These are phyloP conservation scores for Cyclocybe aegerita DNA, from an alignment of 768 basidiomycete genomes.

Conservation along the genomic window DNA sequence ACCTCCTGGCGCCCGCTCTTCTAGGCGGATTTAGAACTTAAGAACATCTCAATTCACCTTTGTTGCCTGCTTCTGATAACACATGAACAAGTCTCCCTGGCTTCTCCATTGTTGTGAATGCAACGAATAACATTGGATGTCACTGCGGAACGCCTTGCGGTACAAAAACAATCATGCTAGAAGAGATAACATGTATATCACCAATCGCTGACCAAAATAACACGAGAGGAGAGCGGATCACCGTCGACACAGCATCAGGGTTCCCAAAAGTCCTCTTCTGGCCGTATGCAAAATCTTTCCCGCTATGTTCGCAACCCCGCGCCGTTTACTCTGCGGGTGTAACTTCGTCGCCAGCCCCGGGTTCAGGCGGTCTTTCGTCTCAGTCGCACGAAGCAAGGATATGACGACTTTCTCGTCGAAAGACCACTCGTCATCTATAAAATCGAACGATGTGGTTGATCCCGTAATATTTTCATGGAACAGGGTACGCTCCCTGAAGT, in stretches of 20 bases:
- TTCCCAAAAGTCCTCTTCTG: neutral
- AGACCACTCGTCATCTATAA: constrained; percentile 8
- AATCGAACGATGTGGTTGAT: neutral
- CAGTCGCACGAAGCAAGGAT: constrained; percentile 18
- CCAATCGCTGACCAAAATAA: neutral
- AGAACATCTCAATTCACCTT: too few relatives aligned
- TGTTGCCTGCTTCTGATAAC: too few relatives aligned
- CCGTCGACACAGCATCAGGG: neutral
- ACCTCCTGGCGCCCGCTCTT: too few relatives aligned
- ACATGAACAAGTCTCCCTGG: too few relatives aligned
- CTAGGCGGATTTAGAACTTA: too few relatives aligned
- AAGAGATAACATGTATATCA: too few relatives aligned
- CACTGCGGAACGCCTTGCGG: too few relatives aligned
- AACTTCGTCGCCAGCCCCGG: neutral
- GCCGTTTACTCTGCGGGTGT: neutral
- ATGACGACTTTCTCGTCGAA: constrained; percentile 24
- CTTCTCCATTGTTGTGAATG: too few relatives aligned
- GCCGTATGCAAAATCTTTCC: neutral
- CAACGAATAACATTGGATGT: too few relatives aligned
- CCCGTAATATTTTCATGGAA: neutral
- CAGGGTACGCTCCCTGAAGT: neutral
- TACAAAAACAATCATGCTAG: too few relatives aligned
- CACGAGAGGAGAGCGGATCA: neutral
- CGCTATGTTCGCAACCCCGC: constrained; percentile 5
- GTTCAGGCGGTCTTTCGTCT: constrained; percentile 6